Evolutionary conservation across 1,139 yeast species (phyloP), one percentile per base, ranked within the genome.

Genomic region (Pneumocystis carinii): DNA sequence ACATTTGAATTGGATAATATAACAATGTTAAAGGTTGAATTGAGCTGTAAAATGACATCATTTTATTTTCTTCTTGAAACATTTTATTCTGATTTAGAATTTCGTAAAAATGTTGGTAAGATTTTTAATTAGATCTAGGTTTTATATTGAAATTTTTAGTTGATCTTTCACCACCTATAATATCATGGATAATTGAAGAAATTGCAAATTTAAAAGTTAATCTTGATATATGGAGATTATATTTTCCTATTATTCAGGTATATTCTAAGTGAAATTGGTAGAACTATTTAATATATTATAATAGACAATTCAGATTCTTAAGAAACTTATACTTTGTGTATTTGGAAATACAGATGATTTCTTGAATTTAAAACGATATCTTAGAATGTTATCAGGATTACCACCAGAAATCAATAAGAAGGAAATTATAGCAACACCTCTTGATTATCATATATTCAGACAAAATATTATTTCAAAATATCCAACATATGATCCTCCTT

Each of bases 371-470:
- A 86, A 87, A 68, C 71, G 73, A 1, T 81, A 77, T 67, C 74
- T 86, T 38, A 73, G 78, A 24, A 66, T 73, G n/a, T 73, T 75
- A 57, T 81, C 80, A 67, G 74, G 76, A 0, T 73, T 85, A 32
- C 74, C 76, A 36, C 73, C 74, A 60, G 75, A 69, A 19, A 63
- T 64, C 42, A 67, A 65, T 56, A 65, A 69, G 65, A 58, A 70
- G 66, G 62, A 73, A 72, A 62, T 83, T 60, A 76, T 79, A 0
- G 83, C 89, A 42, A 83, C 95, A 1, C 92, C 95, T 0, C 74
- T 89, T 41, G 95, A 89, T 69, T 90, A 87, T 71, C 84, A 83
- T 71, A 83, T 87, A 3, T 88, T 87, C 70, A 78, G 89, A 66
- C 87, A 86, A 66, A 95, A 89, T 68, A 73, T 90, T 6, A 74